A percentile compares a stretch with the other conserved stretches of the same genome.
Evolutionary conservation across 78 protist species (phyloP).

Genomic region (Emiliania huxleyi): DNA sequence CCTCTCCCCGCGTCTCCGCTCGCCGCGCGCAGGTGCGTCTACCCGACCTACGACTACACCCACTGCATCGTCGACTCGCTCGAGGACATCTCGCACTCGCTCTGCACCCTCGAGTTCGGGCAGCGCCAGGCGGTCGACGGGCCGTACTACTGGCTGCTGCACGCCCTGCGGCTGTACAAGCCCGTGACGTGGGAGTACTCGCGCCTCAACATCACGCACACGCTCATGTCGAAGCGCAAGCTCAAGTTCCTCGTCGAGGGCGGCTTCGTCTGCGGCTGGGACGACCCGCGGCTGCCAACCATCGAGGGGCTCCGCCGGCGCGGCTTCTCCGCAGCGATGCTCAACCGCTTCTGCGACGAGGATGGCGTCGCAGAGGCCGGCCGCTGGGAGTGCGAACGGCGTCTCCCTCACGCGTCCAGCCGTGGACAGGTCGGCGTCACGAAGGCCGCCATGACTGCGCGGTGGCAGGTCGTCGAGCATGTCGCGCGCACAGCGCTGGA

Average conservation of each 20-base stretch:
- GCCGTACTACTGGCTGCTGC: slow-evolving; percentile 94
- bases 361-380: slow-evolving; percentile 71
- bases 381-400: slow-evolving; percentile 41
- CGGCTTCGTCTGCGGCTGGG: slow-evolving; percentile 90
- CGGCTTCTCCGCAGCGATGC: slow-evolving; percentile 88
- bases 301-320: slow-evolving; percentile 83
- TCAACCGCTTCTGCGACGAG: slow-evolving; percentile 83
- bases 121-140: slow-evolving; percentile 40
- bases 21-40: slow-evolving; percentile 85
- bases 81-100: slow-evolving; percentile 97
- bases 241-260: slow-evolving; percentile 73
- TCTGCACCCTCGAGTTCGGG: slow-evolving; percentile 98
- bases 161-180: slow-evolving; percentile 79
- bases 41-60: slow-evolving; percentile 97
- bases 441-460: not conserved
- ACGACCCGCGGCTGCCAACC: slow-evolving; percentile 97
- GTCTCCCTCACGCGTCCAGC: too few relatives aligned
- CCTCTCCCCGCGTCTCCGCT: not conserved
- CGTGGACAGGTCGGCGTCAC: not conserved
- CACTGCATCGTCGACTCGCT: slow-evolving; percentile 96
- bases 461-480: slow-evolving; percentile 58
- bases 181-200: slow-evolving; percentile 97
- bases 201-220: slow-evolving; percentile 86
- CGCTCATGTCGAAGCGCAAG: slow-evolving; percentile 92
- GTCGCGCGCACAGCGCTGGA: not conserved